Conservation (phyloP, 2,329 filamentous ascomycete species). For the Thielaviopsis ethacetica region DNA sequence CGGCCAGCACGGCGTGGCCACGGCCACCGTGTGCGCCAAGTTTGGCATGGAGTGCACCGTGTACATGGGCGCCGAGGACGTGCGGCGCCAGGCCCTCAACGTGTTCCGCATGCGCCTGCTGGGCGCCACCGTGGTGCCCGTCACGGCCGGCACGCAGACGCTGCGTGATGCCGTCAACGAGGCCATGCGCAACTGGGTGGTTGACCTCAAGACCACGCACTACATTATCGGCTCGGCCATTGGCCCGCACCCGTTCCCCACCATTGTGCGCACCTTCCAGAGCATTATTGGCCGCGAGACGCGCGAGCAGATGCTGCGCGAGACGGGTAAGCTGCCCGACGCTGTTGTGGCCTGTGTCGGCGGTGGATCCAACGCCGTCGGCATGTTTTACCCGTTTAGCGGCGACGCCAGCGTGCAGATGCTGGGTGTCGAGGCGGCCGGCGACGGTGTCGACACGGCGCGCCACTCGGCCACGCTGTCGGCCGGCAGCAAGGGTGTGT, state of each 20-base stretch:
- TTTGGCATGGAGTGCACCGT: slow-evolving; percentile 97
- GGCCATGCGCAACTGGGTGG: slow-evolving; percentile 85
- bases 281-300: slow-evolving; percentile 92
- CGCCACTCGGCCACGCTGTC: slow-evolving; percentile 79
- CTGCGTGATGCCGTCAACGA: slow-evolving; percentile 88
- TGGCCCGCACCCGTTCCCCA: slow-evolving; percentile 93
- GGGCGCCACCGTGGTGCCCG: slow-evolving; percentile 79
- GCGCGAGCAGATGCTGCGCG: slow-evolving; percentile 73
- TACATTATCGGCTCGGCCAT: slow-evolving; percentile 98
- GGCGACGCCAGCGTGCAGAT: slow-evolving; percentile 74
- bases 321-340: slow-evolving; percentile 78
- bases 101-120: slow-evolving; percentile 97
- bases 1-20: slow-evolving; percentile 94
- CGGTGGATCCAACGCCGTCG: slow-evolving; percentile 83
- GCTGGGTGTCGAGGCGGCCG: slow-evolving; percentile 86
- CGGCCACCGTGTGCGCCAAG: slow-evolving; percentile 92
- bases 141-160: slow-evolving; percentile 76
- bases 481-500: slow-evolving; percentile 74
- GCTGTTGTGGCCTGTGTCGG: slow-evolving; percentile 94
- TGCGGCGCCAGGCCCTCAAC: slow-evolving; percentile 87
- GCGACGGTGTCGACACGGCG: slow-evolving; percentile 73
- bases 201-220: slow-evolving; percentile 82
- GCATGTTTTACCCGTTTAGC: slow-evolving; percentile 97
- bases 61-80: slow-evolving; percentile 91
- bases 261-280: slow-evolving; percentile 94